These are phyloP conservation scores for Geotrichum fermentans DNA, from an alignment of 1,139 yeast species.

Conservation along the genomic window DNA sequence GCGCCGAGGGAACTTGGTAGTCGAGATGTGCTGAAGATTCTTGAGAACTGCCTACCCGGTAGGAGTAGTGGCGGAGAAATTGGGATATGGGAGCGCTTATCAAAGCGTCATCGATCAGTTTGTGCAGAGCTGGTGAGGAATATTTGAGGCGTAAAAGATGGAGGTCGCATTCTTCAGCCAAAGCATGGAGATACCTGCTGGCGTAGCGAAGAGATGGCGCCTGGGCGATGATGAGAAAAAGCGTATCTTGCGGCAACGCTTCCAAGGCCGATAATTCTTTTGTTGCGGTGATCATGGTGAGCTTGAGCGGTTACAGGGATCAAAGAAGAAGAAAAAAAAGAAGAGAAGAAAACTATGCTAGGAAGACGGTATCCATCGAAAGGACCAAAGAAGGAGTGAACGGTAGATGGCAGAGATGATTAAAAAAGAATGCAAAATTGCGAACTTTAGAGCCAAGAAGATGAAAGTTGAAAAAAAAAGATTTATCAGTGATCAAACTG, in stretches of 20 bases:
- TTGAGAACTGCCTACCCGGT: not conserved
- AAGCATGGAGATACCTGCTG: constrained; percentile 5
- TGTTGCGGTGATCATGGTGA: no score
- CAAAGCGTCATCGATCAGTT: constrained; percentile 5
- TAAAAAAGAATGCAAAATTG: no score
- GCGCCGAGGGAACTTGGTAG: constrained; percentile 1
- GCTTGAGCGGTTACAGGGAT: no score
- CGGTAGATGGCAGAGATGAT: no score
- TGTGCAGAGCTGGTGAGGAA: constrained; percentile 5
- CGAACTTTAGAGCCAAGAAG: no score
- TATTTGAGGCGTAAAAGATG: constrained; percentile 5
- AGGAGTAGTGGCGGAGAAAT: constrained; percentile 10
- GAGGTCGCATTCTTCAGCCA: constrained; percentile 16
- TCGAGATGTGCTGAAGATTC: constrained; percentile 6
- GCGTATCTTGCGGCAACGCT: constrained; percentile 15
- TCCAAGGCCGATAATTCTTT: constrained; percentile 1
- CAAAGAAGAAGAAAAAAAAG: not conserved
- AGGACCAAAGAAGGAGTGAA: no score
- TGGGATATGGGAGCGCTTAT: constrained; percentile 2
- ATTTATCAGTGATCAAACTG: no score
- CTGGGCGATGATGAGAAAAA: constrained; percentile 6
- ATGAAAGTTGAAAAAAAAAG: no score
- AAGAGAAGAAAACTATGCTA: not conserved
- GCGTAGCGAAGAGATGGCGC: constrained; percentile 16
- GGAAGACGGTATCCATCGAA: no score